Percentiles rank a stretch among this genome's conserved stretches.
Conservation (phyloP, 495 filamentous ascomycete species). For the Monascus purpureus region DNA sequence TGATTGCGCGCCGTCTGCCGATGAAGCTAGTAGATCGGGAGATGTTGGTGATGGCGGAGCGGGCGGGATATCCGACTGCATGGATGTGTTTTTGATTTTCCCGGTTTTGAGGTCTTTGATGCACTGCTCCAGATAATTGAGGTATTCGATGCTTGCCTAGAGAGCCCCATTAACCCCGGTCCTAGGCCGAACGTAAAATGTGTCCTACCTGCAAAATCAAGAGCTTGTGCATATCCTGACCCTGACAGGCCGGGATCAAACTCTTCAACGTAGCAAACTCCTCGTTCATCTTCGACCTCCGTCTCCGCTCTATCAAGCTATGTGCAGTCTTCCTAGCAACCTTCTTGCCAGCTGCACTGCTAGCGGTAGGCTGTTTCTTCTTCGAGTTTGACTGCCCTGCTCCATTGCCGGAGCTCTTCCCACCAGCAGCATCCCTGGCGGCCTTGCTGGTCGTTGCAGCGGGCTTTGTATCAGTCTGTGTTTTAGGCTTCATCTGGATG, state of each 20-base stretch:
- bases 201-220: conserved; percentile 86
- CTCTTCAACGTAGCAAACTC: conserved; percentile 89
- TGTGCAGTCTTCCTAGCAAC: conserved; percentile 94
- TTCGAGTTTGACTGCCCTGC: conserved; percentile 30
- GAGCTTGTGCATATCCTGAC: conserved; percentile 95
- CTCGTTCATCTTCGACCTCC: conserved; percentile 97
- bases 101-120: conserved; percentile 65
- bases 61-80: conserved; percentile 9
- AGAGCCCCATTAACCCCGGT: background rate
- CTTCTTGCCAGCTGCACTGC: conserved; percentile 73
- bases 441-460: conserved; percentile 12
- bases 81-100: conserved; percentile 8
- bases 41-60: conserved; percentile 24
- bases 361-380: conserved; percentile 53
- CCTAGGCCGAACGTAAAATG: no score
- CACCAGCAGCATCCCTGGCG: conserved; percentile 7
- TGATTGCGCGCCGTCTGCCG: conserved; percentile 11
- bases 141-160: conserved; percentile 91
- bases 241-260: conserved; percentile 85
- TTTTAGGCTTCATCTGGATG: conserved; percentile 81
- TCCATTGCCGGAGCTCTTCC: conserved; percentile 17
- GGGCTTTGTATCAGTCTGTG: conserved; percentile 15
- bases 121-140: conserved; percentile 87
- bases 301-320: conserved; percentile 79
- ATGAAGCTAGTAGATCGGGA: conserved; percentile 18